Evolutionary conservation across 306 rosid genomes (phyloP), one percentile per base, ranked within the genome.

Genomic region (Glycine soja): DNA sequence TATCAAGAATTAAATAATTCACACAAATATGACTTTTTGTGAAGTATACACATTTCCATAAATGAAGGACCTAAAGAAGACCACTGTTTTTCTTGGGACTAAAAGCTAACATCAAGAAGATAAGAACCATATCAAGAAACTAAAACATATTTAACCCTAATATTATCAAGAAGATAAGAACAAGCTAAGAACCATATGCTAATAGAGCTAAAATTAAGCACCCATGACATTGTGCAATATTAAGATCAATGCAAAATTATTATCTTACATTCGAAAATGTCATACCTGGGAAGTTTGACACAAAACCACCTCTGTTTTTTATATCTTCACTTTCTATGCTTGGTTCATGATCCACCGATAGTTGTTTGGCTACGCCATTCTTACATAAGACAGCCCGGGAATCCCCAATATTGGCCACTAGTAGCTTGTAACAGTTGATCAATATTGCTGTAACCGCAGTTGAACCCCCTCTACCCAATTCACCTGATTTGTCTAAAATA

Each of bases 361-460:
- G 89, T 63, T 88, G 97, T 73, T 80, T 88, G 83, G 97, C 98
- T 70, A 54, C 66, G 2, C 98, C 98, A 46, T 92, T 89, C 85
- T 69, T 75, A 64, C 87, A 86, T 77, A 93, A 63, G 61, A 96
- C 91, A 67, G 99, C 99, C 24, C 99, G 88, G 76, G 99, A 96
- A 87, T 96, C 99, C 51, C 99, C 98, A 32, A 96, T 82, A 47
- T 96, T 96, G 34, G 97, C 99, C 57, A 96, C 97, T 42, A 96
- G 84, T 79, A 93, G 85, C 89, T 81, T 88, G 15, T 83, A 86
- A 83, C 99, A 89, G 82, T 96, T 84, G 8, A 96, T 90, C 82
- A 96, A 74, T 86, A 96, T 93, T 61, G 99, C 99, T 9, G 99
- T 93, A 43, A 96, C 99, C 36, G 99, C 99, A 57, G 99, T 96